Percentiles rank a stretch among this genome's conserved stretches.
Conservation (phyloP, 2,329 filamentous ascomycete genomes). For the Cadophora malorum region DNA sequence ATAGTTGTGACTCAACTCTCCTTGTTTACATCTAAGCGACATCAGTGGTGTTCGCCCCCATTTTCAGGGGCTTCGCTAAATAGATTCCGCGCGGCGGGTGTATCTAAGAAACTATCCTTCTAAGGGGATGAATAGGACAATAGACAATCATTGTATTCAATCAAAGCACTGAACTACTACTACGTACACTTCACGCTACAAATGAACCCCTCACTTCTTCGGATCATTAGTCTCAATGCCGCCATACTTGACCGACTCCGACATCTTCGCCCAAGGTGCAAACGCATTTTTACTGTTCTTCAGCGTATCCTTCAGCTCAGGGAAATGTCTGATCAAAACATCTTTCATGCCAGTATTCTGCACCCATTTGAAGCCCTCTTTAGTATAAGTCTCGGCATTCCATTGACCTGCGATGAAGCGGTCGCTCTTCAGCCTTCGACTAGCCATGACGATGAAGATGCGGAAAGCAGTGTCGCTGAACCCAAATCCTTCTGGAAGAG, state of each 20-base stretch:
- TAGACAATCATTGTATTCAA: not conserved
- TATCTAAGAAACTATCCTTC: too few species aligned
- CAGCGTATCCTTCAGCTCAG: conserved; percentile 26
- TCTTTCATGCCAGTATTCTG: conserved; percentile 25
- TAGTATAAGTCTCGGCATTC: conserved; percentile 26
- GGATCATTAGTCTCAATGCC: conserved; percentile 30
- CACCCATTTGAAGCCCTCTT: conserved; percentile 29
- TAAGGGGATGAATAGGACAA: too few species aligned
- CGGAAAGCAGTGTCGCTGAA: conserved; percentile 33
- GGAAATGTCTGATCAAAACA: conserved; percentile 29
- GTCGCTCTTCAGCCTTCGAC: conserved; percentile 28
- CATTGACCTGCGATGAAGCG: conserved; percentile 30
- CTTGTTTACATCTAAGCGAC: conserved; percentile 13
- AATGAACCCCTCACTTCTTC: conserved; percentile 12
- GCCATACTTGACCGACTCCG: conserved; percentile 18
- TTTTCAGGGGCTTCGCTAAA: not conserved
- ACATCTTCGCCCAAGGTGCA: conserved; percentile 28
- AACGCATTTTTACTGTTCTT: conserved; percentile 29
- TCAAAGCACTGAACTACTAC: not conserved
- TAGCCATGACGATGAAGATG: conserved; percentile 32
- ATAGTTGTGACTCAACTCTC: not conserved
- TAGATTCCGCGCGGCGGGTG: not conserved
- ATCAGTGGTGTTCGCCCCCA: not conserved
- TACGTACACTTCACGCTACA: not conserved
- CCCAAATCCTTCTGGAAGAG: conserved; percentile 28